These are phyloP conservation scores for Albophoma yamanashiensis DNA, from an alignment of 2,329 filamentous ascomycete genomes.

Conservation along the genomic window DNA sequence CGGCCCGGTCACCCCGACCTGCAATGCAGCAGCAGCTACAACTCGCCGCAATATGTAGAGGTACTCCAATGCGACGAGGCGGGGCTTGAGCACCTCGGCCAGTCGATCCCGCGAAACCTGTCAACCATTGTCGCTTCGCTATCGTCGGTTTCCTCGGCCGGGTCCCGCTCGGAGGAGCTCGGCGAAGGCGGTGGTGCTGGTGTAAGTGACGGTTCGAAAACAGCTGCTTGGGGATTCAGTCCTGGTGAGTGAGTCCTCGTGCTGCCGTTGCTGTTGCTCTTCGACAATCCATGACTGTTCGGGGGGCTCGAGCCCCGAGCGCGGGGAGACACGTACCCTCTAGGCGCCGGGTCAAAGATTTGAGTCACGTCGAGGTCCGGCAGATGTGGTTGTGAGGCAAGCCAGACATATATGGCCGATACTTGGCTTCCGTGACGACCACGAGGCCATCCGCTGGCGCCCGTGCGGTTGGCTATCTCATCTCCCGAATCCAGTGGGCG, in stretches of 20 bases:
- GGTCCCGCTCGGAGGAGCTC: neutral
- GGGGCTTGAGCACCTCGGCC: neutral
- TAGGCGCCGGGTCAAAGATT: slow-evolving; percentile 3
- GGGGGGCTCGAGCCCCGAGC: neutral
- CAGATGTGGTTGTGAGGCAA: slow-evolving; percentile 2
- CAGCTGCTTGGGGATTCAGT: slow-evolving; percentile 5
- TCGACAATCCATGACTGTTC: neutral
- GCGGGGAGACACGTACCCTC: neutral
- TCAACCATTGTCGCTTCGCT: neutral
- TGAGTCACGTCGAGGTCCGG: neutral
- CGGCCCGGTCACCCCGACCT: neutral
- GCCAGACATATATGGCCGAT: slow-evolving; percentile 2
- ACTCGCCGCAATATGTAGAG: neutral
- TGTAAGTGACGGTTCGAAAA: slow-evolving; percentile 1
- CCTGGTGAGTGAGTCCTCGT: neutral
- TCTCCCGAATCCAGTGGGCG: neutral
- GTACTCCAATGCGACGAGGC: neutral
- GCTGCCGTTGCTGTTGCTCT: neutral
- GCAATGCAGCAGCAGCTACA: neutral
- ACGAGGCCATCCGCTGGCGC: neutral
- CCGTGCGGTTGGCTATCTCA: too few species aligned
- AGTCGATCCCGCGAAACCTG: neutral
- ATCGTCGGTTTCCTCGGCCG: neutral
- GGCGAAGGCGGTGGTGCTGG: neutral
- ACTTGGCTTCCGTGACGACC: neutral